Conservation (phyloP, 106 monocot genomes). For the Platanthera guangdongensis region DNA sequence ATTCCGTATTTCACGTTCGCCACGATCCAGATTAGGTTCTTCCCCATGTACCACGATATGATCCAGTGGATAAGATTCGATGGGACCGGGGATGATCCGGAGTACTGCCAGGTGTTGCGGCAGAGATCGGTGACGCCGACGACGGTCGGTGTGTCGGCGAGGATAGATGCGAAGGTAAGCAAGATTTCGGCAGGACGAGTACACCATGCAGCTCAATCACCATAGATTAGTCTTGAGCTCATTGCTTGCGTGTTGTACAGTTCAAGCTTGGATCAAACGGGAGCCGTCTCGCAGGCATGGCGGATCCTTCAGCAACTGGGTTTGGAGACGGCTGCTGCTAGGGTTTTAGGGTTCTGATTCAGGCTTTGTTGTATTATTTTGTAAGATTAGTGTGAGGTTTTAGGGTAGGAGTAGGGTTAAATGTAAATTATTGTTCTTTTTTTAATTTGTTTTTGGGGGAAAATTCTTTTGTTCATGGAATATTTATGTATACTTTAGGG, state of each 20-base stretch:
- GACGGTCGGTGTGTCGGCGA: constrained; percentile 75
- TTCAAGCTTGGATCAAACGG: neutral
- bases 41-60: constrained; percentile 90
- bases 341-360: neutral
- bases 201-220: constrained; percentile 13
- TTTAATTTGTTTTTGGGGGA: neutral
- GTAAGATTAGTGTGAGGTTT: neutral
- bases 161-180: constrained; percentile 57
- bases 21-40: constrained; percentile 69
- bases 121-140: constrained; percentile 61
- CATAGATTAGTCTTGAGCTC: constrained; percentile 5
- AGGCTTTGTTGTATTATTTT: constrained; percentile 3
- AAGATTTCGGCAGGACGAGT: constrained; percentile 11
- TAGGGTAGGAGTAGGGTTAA: neutral
- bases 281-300: neutral
- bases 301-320: neutral
- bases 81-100: constrained; percentile 61
- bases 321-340: neutral
- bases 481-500: neutral
- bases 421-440: constrained; percentile 1
- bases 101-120: constrained; percentile 53
- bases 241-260: constrained; percentile 10
- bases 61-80: constrained; percentile 76
- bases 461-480: neutral
- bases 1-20: constrained; percentile 59